Conservation (phyloP, 257 asterid genomes). For the Ehretia macrophylla region DNA sequence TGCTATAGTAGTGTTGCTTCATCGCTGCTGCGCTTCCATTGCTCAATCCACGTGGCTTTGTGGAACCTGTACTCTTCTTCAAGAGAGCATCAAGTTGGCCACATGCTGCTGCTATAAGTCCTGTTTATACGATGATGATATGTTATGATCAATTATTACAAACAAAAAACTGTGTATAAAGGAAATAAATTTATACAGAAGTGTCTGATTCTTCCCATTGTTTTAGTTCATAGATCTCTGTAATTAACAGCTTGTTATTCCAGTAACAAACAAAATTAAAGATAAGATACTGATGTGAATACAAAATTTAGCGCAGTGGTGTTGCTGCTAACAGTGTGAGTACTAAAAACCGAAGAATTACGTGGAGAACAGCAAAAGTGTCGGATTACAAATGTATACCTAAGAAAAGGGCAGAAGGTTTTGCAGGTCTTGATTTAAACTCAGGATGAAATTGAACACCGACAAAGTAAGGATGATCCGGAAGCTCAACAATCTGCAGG, state of each 20-base stretch:
- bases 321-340: background rate
- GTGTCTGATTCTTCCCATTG: too few relatives aligned
- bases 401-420: slow-evolving; percentile 40
- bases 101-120: slow-evolving; percentile 39
- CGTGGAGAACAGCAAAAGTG: background rate
- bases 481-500: slow-evolving; percentile 38
- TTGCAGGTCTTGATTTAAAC: slow-evolving; percentile 45
- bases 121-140: slow-evolving; percentile 15
- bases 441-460: slow-evolving; percentile 53
- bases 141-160: background rate
- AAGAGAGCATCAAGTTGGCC: slow-evolving; percentile 31
- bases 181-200: background rate
- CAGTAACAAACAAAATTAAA: too few relatives aligned
- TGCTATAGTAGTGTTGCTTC: slow-evolving; percentile 21
- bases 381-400: slow-evolving; percentile 17
- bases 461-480: slow-evolving; percentile 39
- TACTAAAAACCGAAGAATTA: background rate
- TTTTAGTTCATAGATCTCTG: too few relatives aligned
- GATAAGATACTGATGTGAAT: background rate
- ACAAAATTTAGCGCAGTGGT: background rate
- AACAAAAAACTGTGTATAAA: background rate
- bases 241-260: too few relatives aligned
- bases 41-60: slow-evolving; percentile 8
- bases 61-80: slow-evolving; percentile 13
- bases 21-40: slow-evolving; percentile 18